A percentile compares a stretch with the other conserved stretches of the same genome.
These are phyloP conservation scores for Pseudomicrostroma phylloplanum DNA, from an alignment of 1,284 basidiomycete species.

Conservation along the genomic window DNA sequence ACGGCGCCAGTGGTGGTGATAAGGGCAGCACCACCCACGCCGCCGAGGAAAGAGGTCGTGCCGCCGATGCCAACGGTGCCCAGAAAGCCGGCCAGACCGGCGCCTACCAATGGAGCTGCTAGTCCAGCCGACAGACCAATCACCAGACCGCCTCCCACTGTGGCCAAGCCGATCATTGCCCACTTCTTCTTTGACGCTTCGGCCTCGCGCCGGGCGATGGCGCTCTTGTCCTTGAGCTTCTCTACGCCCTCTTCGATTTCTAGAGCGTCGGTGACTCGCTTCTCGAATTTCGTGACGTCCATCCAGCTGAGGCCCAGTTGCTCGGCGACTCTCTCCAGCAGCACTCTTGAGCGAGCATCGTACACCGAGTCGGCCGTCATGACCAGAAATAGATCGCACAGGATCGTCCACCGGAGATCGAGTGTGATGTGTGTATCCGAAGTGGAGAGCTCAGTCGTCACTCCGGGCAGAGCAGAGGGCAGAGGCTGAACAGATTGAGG, in stretches of 20 bases:
- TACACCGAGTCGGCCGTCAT: conserved; percentile 49
- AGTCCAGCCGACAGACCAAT: conserved; percentile 48
- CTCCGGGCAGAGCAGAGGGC: conserved; percentile 39
- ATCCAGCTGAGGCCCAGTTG: conserved; percentile 46
- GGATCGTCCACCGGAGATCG: conserved; percentile 48
- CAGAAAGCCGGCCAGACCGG: conserved; percentile 46
- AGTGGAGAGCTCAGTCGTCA: conserved; percentile 45
- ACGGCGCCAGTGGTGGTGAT: conserved; percentile 49
- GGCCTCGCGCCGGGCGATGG: conserved; percentile 29
- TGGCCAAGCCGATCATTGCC: conserved; percentile 49
- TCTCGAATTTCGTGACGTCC: conserved; percentile 51
- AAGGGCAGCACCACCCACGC: conserved; percentile 47
- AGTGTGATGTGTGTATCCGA: conserved; percentile 46
- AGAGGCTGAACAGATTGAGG: conserved; percentile 36
- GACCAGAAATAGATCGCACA: conserved; percentile 49
- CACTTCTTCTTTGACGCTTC: conserved; percentile 36
- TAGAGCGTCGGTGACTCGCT: conserved; percentile 46
- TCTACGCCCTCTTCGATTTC: conserved; percentile 48
- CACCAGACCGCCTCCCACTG: conserved; percentile 48
- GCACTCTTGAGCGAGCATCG: conserved; percentile 46
- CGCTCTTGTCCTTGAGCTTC: conserved; percentile 29
- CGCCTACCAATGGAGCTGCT: conserved; percentile 46
- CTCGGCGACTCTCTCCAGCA: conserved; percentile 44
- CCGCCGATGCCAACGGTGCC: conserved; percentile 48
- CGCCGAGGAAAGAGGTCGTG: conserved; percentile 42